These are phyloP conservation scores for Setaria viridis DNA, from an alignment of 202 grass and related monocot genomes.

Conservation along the genomic window DNA sequence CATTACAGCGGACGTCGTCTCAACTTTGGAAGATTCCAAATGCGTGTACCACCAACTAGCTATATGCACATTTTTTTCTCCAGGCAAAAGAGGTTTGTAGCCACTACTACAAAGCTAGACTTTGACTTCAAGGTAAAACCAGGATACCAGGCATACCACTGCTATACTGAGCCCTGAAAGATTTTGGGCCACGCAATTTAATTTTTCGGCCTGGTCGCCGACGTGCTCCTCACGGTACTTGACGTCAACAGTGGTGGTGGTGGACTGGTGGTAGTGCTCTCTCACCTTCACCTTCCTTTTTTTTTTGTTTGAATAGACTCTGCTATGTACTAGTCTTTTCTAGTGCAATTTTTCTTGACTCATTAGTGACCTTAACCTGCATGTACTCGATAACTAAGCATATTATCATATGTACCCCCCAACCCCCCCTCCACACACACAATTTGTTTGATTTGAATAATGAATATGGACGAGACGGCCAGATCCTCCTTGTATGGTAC, in stretches of 20 bases:
- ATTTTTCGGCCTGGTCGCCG: slow-evolving; percentile 7
- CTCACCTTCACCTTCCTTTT: slow-evolving; percentile 23
- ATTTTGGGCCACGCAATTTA: slow-evolving; percentile 26
- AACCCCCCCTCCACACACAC: no score
- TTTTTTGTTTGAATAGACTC: not conserved
- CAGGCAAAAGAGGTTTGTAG: not conserved
- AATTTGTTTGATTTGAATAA: no score
- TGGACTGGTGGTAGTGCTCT: not conserved
- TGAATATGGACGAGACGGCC: no score
- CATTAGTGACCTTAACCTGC: not conserved
- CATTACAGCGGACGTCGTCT: not conserved
- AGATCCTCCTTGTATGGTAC: no score
- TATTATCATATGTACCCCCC: no score
- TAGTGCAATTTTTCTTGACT: slow-evolving; percentile 15
- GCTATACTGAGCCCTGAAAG: not conserved
- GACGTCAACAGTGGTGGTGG: slow-evolving; percentile 6
- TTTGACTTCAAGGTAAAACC: slow-evolving; percentile 37
- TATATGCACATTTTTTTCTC: not conserved
- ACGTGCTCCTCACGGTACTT: slow-evolving; percentile 43
- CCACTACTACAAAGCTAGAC: slow-evolving; percentile 9
- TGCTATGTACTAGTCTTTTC: slow-evolving; percentile 2
- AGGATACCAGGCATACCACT: not conserved
- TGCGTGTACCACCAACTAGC: slow-evolving; percentile 7
- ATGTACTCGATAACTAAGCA: no score
- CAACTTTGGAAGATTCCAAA: slow-evolving; percentile 9